Base-by-base conservation (phyloP, 179 eudicot genomes). In the Spergularia azorica region DNA sequence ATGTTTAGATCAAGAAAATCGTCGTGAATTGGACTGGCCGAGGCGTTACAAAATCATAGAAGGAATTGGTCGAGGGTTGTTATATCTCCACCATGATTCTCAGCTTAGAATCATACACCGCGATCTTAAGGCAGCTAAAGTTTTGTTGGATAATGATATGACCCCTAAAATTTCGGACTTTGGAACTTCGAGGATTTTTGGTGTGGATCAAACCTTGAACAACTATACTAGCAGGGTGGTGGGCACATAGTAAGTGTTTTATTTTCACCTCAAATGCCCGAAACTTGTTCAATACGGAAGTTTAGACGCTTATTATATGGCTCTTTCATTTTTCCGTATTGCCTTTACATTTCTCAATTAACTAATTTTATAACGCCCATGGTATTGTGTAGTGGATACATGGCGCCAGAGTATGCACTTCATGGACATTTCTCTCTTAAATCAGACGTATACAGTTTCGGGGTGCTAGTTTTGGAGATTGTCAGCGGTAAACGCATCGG, bases 71-170 rank as follows among this genome's bases (percentile, higher is more conserved):
- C 71, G 92, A 43, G 92, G 92, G 13, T 79, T 89, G 17, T 60
- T 85, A 11, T 89, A 89, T 79, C 90, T 89, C 58, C 92, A 89
- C 71, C 82, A 84, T 64, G 92, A 89, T 80, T 87, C 89, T 12
- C 71, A 62, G 16, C 39, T 21, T 62, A 62, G 39, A 21, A 77
- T 77, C 17, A 71, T 78, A 51, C 75, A 73, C 11, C 77, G 81
- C 6, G 81, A 79, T 59, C 67, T 73, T 12, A 79, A 79, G 57
- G 71, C 82, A 62, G 32, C 69, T 17, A 79, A 79, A 7, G 10
- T 79, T 2, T 73, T 79, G 46, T 39, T 72, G 8, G 77, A 80
- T 16, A 39, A 36, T 2, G 71, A 80, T 5, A 69, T 79, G 79
- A 79, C 61, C 75, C 71, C 82, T 1, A 79, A 79, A 43, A 79